Evolutionary conservation across 768 basidiomycete species (phyloP).

Genomic region (Inosperma sp.): DNA sequence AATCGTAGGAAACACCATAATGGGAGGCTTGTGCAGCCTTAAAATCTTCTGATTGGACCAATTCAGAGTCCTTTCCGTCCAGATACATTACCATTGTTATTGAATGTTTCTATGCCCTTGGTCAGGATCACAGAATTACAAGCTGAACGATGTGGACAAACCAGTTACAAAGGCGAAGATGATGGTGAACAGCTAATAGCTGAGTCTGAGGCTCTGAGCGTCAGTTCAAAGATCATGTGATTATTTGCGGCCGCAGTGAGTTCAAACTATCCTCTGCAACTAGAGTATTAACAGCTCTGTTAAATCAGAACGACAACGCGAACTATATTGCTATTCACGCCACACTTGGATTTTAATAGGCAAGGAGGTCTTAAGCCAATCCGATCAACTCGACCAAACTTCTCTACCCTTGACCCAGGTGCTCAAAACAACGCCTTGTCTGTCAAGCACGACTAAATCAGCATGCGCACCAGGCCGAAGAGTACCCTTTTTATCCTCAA

Average conservation of each 20-base stretch:
- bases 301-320: no score
- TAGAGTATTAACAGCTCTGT: no score
- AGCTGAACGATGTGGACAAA: background rate
- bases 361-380: background rate
- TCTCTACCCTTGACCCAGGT: slow-evolving; percentile 77
- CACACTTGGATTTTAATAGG: background rate
- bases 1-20: background rate
- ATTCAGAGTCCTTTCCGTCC: slow-evolving; percentile 1
- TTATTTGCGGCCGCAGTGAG: no score
- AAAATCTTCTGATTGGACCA: slow-evolving; percentile 17
- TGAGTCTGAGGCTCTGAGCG: no score
- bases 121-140: background rate
- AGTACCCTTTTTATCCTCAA: slow-evolving; percentile 76
- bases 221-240: no score
- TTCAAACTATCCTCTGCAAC: no score
- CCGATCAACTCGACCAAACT: slow-evolving; percentile 46
- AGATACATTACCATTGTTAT: background rate
- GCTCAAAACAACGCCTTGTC: slow-evolving; percentile 56
- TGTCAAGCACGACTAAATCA: slow-evolving; percentile 74
- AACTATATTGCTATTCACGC: background rate
- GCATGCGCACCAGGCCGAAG: slow-evolving; percentile 81
- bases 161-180: no score
- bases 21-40: background rate
- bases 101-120: background rate
- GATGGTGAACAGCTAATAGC: no score